Percentiles rank a stretch among this genome's conserved stretches.
Evolutionary conservation across 2,329 filamentous ascomycete species (phyloP).

Genomic region (Monosporascus ibericus): DNA sequence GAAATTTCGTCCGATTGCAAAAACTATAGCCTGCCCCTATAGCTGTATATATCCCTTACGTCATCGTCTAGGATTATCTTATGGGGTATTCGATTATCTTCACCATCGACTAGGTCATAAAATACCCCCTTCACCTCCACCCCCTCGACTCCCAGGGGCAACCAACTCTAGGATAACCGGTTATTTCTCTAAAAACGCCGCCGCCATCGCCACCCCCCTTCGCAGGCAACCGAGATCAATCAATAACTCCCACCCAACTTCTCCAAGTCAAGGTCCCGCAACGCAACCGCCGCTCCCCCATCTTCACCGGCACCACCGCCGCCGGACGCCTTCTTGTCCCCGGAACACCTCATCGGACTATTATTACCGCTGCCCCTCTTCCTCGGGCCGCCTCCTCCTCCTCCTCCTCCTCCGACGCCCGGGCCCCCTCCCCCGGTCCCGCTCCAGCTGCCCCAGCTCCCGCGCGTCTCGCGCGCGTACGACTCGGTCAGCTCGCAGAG

Average conservation of each 20-base stretch:
- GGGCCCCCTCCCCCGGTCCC: slow-evolving; percentile 16
- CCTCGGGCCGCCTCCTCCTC: background rate
- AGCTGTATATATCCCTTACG: too few relatives aligned
- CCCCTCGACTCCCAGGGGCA: too few relatives aligned
- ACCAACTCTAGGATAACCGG: too few relatives aligned
- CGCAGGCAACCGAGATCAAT: background rate
- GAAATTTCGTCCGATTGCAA: too few relatives aligned
- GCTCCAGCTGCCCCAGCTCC: slow-evolving; percentile 31
- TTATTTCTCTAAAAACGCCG: too few relatives aligned
- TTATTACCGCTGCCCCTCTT: slow-evolving; percentile 9
- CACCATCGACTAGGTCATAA: too few relatives aligned
- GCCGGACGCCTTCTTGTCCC: slow-evolving; percentile 7
- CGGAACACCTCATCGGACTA: slow-evolving; percentile 3
- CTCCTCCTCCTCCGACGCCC: slow-evolving; percentile 5
- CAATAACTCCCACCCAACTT: slow-evolving; percentile 20
- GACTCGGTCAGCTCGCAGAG: slow-evolving; percentile 25
- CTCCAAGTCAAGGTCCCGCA: slow-evolving; percentile 19
- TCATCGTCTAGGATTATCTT: too few relatives aligned
- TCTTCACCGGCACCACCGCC: background rate
- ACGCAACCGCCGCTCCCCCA: slow-evolving; percentile 3
- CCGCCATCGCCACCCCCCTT: background rate
- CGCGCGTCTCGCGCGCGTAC: slow-evolving; percentile 22
- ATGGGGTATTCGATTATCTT: too few relatives aligned
- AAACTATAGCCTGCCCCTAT: too few relatives aligned
- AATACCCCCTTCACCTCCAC: too few relatives aligned